These are phyloP conservation scores for Debaryomyces maramus DNA, from an alignment of 805 yeast genomes.

Conservation along the genomic window DNA sequence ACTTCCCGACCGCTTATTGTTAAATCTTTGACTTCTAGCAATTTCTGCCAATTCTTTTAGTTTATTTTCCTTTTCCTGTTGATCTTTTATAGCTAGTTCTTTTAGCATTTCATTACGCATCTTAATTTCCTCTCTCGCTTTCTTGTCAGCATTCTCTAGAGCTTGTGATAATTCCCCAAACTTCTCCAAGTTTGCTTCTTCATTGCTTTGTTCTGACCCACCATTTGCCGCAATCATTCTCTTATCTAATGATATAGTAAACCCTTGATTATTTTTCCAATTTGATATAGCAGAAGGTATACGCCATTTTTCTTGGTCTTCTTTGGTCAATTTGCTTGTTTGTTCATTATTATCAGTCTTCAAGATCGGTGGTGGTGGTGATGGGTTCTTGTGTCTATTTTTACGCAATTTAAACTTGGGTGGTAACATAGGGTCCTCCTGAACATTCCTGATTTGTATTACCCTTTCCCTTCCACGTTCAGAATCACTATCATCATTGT, in stretches of 20 bases:
- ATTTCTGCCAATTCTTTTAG: conserved; percentile 29
- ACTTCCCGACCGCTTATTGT: conserved; percentile 7
- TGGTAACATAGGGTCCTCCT: conserved; percentile 85
- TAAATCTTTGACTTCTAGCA: conserved; percentile 20
- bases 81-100: conserved; percentile 24
- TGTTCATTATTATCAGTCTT: conserved; percentile 47
- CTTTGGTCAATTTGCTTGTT: conserved; percentile 51
- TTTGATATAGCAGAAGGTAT: conserved; percentile 91
- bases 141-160: conserved; percentile 58
- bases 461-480: conserved; percentile 35
- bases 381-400: conserved; percentile 63
- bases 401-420: conserved; percentile 71
- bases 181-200: conserved; percentile 50
- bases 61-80: conserved; percentile 29
- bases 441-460: conserved; percentile 64
- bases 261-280: conserved; percentile 95
- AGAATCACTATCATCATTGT: conserved; percentile 11
- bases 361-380: conserved; percentile 64
- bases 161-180: conserved; percentile 70
- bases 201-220: conserved; percentile 18
- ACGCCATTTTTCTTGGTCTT: conserved; percentile 77
- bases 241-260: conserved; percentile 76
- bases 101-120: conserved; percentile 26
- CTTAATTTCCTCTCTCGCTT: conserved; percentile 29
- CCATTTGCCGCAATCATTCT: conserved; percentile 57